These are phyloP conservation scores for Mycena vulgaris DNA, from an alignment of 768 basidiomycete species.

Conservation along the genomic window DNA sequence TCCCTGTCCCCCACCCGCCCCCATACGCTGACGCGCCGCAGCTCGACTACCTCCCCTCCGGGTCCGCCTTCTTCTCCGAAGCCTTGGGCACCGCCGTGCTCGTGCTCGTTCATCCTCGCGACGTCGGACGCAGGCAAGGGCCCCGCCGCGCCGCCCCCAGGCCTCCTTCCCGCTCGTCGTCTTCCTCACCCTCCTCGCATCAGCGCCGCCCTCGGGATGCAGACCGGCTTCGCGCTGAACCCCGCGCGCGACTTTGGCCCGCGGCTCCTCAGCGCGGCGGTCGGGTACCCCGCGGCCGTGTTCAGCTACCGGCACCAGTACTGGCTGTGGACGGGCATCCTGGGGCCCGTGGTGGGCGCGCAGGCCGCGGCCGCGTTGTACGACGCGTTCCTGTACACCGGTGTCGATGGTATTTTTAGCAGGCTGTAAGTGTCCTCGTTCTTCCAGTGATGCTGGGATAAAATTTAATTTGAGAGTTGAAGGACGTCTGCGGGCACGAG, in stretches of 20 bases:
- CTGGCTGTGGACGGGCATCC: slow-evolving; percentile 69
- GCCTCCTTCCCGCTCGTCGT: slow-evolving; percentile 63
- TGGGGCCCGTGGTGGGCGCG: slow-evolving; percentile 65
- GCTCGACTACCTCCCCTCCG: slow-evolving; percentile 34
- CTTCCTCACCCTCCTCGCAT: slow-evolving; percentile 64
- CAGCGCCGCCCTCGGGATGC: slow-evolving; percentile 64
- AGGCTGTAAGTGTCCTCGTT: not conserved
- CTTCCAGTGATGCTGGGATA: not conserved
- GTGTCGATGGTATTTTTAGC: slow-evolving; percentile 60
- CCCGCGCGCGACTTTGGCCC: slow-evolving; percentile 75
- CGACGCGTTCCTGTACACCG: slow-evolving; percentile 64
- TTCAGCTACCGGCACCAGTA: slow-evolving; percentile 60
- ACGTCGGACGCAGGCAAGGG: slow-evolving; percentile 60
- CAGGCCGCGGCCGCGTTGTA: slow-evolving; percentile 61
- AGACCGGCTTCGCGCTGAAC: slow-evolving; percentile 68
- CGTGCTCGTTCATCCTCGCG: slow-evolving; percentile 60
- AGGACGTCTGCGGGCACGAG: not conserved
- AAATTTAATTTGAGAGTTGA: not conserved
- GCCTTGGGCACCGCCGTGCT: slow-evolving; percentile 61
- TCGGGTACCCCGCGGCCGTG: slow-evolving; percentile 63
- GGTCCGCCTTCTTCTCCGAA: slow-evolving; percentile 36
- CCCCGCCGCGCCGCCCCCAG: slow-evolving; percentile 52
- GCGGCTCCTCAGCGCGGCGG: slow-evolving; percentile 67
- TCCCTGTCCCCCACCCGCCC: not conserved
- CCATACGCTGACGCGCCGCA: not conserved